Percentiles rank a stretch among this genome's conserved stretches.
Evolutionary conservation across 2,329 filamentous ascomycete species (phyloP).

Genomic region (Colletotrichum cordylinicola): DNA sequence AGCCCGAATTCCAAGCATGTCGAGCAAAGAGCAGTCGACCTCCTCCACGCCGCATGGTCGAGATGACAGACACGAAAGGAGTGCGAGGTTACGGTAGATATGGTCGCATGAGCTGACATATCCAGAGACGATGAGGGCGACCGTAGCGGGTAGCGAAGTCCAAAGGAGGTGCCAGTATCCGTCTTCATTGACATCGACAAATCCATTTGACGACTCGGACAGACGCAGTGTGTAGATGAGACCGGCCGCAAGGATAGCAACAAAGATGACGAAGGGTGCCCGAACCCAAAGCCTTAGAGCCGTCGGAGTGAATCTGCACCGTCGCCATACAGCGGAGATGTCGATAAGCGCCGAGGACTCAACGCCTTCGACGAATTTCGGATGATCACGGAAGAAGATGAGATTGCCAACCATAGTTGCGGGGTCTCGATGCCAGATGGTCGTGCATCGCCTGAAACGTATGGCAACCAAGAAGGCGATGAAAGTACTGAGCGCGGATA

Average conservation of each 20-base stretch:
- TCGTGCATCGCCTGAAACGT: neutral
- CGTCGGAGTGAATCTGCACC: neutral
- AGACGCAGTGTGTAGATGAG: neutral
- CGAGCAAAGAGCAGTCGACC: neutral
- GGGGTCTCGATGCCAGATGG: neutral
- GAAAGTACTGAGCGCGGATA: neutral
- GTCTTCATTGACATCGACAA: neutral
- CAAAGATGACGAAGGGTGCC: neutral
- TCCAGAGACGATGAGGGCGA: neutral
- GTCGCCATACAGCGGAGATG: neutral
- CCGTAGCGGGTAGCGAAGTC: slow-evolving; percentile 1
- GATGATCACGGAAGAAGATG: neutral
- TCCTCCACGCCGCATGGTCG: neutral
- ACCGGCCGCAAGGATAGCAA: neutral
- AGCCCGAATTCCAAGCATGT: neutral
- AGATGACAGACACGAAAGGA: neutral
- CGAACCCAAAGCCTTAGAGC: neutral
- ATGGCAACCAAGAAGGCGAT: neutral
- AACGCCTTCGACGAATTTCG: neutral
- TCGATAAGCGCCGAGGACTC: neutral
- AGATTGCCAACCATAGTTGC: neutral
- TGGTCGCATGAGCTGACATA: slow-evolving; percentile 7
- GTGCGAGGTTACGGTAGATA: neutral
- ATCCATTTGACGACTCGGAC: neutral
- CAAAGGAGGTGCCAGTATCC: slow-evolving; percentile 1